Percentiles rank a stretch among this genome's conserved stretches.
Evolutionary conservation across 805 yeast genomes (phyloP).

Genomic region (Metschnikowia aberdeeniae): DNA sequence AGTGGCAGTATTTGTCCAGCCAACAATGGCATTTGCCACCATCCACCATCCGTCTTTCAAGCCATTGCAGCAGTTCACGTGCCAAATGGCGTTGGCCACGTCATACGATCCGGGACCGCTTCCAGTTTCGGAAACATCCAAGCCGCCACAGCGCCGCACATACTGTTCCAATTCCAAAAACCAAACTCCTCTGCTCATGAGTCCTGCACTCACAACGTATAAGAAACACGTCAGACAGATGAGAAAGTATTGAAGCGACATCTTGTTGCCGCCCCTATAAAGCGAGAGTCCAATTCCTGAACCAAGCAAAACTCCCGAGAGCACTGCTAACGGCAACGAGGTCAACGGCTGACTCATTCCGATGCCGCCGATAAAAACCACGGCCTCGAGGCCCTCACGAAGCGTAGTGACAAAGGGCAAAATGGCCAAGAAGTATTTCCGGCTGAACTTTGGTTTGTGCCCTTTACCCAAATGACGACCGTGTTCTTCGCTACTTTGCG

Average conservation of each 20-base stretch:
- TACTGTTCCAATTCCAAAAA: slow-evolving; percentile 38
- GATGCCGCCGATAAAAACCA: slow-evolving; percentile 42
- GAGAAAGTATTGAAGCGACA: slow-evolving; percentile 41
- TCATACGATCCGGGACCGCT: slow-evolving; percentile 46
- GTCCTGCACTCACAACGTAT: slow-evolving; percentile 43
- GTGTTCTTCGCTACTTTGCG: slow-evolving; percentile 4
- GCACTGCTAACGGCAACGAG: slow-evolving; percentile 23
- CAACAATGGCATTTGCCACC: slow-evolving; percentile 42
- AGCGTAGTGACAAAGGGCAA: slow-evolving; percentile 27
- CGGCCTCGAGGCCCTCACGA: slow-evolving; percentile 60
- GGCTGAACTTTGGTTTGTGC: slow-evolving; percentile 16
- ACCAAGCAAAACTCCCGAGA: slow-evolving; percentile 29
- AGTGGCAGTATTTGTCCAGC: slow-evolving; percentile 46
- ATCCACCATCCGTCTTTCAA: slow-evolving; percentile 45
- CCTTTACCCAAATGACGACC: not conserved
- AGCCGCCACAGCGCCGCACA: slow-evolving; percentile 37
- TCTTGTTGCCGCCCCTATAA: slow-evolving; percentile 39
- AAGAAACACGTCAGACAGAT: slow-evolving; percentile 38
- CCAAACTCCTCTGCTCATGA: slow-evolving; percentile 44
- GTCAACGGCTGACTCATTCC: slow-evolving; percentile 17
- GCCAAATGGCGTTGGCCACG: slow-evolving; percentile 39
- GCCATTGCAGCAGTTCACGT: slow-evolving; percentile 45
- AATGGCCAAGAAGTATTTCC: slow-evolving; percentile 24
- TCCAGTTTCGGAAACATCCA: slow-evolving; percentile 43
- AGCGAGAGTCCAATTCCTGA: slow-evolving; percentile 30